Conservation (phyloP, 345 rosid species). For the Citrus inodora region DNA sequence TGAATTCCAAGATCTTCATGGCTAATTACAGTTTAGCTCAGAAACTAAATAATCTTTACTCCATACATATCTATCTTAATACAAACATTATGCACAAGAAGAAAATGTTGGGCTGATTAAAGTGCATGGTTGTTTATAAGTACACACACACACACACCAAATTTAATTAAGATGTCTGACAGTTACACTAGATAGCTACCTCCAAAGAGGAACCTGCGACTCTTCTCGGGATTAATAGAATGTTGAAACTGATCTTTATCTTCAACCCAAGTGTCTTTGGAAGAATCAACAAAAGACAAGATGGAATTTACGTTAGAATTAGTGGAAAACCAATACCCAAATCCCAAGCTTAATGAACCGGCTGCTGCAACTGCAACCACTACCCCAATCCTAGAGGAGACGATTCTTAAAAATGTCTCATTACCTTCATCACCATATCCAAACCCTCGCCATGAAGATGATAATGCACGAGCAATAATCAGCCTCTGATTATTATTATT, state of each 20-base stretch:
- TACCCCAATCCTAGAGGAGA: slow-evolving; percentile 19
- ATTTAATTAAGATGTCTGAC: not conserved
- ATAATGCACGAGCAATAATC: not conserved
- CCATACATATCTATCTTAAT: too few species aligned
- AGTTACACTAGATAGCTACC: slow-evolving; percentile 19
- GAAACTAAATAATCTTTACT: too few species aligned
- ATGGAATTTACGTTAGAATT: not conserved
- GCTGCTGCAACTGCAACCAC: slow-evolving; percentile 23
- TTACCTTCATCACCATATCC: not conserved
- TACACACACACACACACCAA: too few species aligned
- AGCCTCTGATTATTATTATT: not conserved
- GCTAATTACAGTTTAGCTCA: too few species aligned
- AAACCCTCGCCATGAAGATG: slow-evolving; percentile 7
- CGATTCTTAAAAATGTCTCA: not conserved
- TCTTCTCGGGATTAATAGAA: slow-evolving; percentile 14
- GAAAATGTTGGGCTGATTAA: not conserved
- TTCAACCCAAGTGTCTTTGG: not conserved
- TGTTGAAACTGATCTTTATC: slow-evolving; percentile 16
- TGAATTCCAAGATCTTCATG: too few species aligned
- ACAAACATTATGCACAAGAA: too few species aligned
- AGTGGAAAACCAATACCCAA: slow-evolving; percentile 21
- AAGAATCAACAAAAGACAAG: slow-evolving; percentile 32
- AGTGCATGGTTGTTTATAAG: not conserved
- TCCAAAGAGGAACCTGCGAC: slow-evolving; percentile 38
- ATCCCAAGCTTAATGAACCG: slow-evolving; percentile 35